A percentile compares a stretch with the other conserved stretches of the same genome.
Conservation (phyloP, 495 filamentous ascomycete species). For the Zalerion maritima region DNA sequence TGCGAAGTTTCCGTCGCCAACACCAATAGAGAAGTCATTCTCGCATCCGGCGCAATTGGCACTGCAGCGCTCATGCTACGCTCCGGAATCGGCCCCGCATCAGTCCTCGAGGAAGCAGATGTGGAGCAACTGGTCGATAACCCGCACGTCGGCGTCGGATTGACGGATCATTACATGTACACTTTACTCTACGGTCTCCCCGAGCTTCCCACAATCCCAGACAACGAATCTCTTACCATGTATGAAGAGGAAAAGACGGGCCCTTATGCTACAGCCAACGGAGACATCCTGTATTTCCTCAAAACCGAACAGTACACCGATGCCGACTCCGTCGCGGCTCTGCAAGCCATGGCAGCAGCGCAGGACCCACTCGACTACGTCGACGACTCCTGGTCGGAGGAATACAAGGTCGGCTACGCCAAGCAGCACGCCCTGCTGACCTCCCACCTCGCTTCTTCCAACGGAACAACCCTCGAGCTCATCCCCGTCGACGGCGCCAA, state of each 20-base stretch:
- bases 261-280: too few relatives aligned
- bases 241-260: too few relatives aligned
- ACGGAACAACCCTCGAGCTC: conserved; percentile 11
- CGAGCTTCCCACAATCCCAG: neutral
- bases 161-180: conserved; percentile 15
- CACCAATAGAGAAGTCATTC: conserved; percentile 8
- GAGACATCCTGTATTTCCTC: too few relatives aligned
- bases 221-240: conserved; percentile 5
- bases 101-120: conserved; percentile 4
- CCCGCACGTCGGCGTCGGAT: conserved; percentile 11
- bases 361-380: too few relatives aligned
- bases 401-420: conserved; percentile 10
- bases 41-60: conserved; percentile 10
- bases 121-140: conserved; percentile 10
- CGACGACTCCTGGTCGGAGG: conserved; percentile 11
- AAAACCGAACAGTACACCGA: neutral
- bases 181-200: conserved; percentile 6
- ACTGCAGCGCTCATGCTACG: conserved; percentile 10
- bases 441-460: conserved; percentile 6
- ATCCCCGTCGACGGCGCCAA: conserved; percentile 19
- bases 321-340: conserved; percentile 1
- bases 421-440: conserved; percentile 10
- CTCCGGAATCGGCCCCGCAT: conserved; percentile 10
- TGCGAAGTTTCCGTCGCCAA: conserved; percentile 9
- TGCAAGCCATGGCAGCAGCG: conserved; percentile 11